Evolutionary conservation across 2,329 filamentous ascomycete species (phyloP).

Genomic region (Venturia pyrina): DNA sequence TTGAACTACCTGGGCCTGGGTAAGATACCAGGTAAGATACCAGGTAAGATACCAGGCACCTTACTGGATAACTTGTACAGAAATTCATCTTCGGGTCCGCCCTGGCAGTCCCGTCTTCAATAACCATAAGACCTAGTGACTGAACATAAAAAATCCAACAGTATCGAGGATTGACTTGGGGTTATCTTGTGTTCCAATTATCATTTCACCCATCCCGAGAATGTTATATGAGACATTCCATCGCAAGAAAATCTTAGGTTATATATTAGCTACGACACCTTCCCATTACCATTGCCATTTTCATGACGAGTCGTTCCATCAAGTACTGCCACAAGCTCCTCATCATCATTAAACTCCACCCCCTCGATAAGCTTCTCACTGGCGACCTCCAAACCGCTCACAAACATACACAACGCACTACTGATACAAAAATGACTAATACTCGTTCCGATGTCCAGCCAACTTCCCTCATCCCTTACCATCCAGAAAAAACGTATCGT

Average conservation of each 20-base stretch:
- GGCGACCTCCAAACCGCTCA: constrained; percentile 74
- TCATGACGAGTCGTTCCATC: not conserved
- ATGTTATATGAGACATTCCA: too few relatives aligned
- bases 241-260: not conserved
- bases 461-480: constrained; percentile 90
- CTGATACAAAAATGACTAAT: constrained; percentile 95
- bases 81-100: too few relatives aligned
- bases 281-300: not conserved
- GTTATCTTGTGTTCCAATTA: too few relatives aligned
- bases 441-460: constrained; percentile 94
- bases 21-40: too few relatives aligned
- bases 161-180: too few relatives aligned
- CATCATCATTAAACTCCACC: constrained; percentile 49
- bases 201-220: too few relatives aligned
- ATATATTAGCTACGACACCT: not conserved
- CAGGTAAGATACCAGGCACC: too few relatives aligned
- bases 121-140: too few relatives aligned
- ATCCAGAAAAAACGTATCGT: constrained; percentile 98
- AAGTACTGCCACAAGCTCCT: not conserved
- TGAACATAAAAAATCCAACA: too few relatives aligned
- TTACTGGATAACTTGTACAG: too few relatives aligned
- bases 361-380: constrained; percentile 76
- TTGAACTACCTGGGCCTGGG: too few relatives aligned
- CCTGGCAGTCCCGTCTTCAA: too few relatives aligned
- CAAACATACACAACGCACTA: constrained; percentile 80